These are phyloP conservation scores for Cladosporium phlei DNA, from an alignment of 2,329 filamentous ascomycete genomes.

Conservation along the genomic window DNA sequence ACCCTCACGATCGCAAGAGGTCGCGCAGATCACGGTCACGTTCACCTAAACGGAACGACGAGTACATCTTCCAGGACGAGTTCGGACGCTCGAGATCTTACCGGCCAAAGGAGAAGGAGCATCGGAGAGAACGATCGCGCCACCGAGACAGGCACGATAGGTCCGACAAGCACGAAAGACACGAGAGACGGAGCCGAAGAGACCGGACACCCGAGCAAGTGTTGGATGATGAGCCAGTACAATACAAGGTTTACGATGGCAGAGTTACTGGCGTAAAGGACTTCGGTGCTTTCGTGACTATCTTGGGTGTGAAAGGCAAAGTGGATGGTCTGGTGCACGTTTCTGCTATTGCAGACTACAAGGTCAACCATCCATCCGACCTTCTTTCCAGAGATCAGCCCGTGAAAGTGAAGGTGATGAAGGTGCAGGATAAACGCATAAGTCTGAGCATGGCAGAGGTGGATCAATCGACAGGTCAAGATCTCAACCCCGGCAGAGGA, in stretches of 20 bases:
- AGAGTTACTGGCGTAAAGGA: conserved; percentile 89
- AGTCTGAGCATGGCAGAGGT: conserved; percentile 97
- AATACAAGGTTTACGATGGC: conserved; percentile 86
- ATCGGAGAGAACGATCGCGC: conserved; percentile 38
- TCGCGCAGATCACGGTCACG: conserved; percentile 46
- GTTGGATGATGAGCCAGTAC: conserved; percentile 72
- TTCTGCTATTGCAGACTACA: conserved; percentile 77
- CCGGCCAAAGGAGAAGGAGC: conserved; percentile 32
- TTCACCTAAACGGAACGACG: conserved; percentile 47
- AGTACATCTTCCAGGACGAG: conserved; percentile 56
- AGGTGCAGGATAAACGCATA: conserved; percentile 74
- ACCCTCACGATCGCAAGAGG: conserved; percentile 35
- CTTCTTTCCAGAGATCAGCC: conserved; percentile 72
- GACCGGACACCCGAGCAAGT: conserved; percentile 65
- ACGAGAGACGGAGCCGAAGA: conserved; percentile 43
- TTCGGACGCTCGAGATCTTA: conserved; percentile 47
- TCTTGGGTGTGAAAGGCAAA: conserved; percentile 81
- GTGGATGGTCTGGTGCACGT: conserved; percentile 92
- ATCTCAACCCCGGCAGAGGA: conserved; percentile 71
- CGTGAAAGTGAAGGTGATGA: conserved; percentile 90
- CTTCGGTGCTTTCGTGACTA: conserved; percentile 90
- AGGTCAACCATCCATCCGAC: conserved; percentile 89
- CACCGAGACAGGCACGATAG: too few species aligned
- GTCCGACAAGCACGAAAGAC: too few species aligned
- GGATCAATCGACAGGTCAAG: conserved; percentile 80